Conservation (phyloP, 2,329 filamentous ascomycete genomes). For the Paraconiothyrium sp. region DNA sequence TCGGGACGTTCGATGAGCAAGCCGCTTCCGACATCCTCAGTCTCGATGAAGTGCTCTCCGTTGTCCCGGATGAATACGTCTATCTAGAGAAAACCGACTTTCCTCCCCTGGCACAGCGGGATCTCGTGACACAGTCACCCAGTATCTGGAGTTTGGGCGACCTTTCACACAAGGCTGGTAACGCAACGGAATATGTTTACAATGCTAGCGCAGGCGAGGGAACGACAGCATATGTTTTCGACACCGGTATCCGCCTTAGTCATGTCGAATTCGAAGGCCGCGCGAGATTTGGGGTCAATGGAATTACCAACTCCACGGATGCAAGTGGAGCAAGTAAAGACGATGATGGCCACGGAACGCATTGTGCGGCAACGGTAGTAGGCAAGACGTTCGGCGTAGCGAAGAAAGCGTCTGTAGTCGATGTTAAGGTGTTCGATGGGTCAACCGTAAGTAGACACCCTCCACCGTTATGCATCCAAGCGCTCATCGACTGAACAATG, state of each 20-base stretch:
- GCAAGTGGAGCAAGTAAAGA: constrained; percentile 13
- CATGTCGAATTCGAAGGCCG: constrained; percentile 52
- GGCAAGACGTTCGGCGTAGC: constrained; percentile 22
- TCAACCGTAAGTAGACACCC: not conserved
- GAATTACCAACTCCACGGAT: not conserved
- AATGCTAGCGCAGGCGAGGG: constrained; percentile 18
- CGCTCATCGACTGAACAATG: not conserved
- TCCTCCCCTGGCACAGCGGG: not conserved
- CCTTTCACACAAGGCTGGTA: constrained; percentile 20
- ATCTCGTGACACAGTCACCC: constrained; percentile 13
- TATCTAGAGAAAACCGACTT: not conserved
- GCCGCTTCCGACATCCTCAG: constrained; percentile 43
- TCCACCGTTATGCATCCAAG: constrained; percentile 12
- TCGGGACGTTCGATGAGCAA: constrained; percentile 55
- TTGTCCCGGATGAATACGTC: constrained; percentile 13
- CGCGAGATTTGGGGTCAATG: constrained; percentile 19
- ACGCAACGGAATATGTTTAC: constrained; percentile 22
- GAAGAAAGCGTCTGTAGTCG: constrained; percentile 8
- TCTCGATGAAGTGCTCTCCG: constrained; percentile 16
- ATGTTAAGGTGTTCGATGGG: not conserved
- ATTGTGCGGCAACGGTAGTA: constrained; percentile 19
- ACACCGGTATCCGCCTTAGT: constrained; percentile 65
- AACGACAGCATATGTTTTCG: constrained; percentile 65
- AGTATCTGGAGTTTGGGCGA: constrained; percentile 25
- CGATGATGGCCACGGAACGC: constrained; percentile 26